Evolutionary conservation across 805 yeast genomes (phyloP).

Genomic region (Yarrowia sp.): DNA sequence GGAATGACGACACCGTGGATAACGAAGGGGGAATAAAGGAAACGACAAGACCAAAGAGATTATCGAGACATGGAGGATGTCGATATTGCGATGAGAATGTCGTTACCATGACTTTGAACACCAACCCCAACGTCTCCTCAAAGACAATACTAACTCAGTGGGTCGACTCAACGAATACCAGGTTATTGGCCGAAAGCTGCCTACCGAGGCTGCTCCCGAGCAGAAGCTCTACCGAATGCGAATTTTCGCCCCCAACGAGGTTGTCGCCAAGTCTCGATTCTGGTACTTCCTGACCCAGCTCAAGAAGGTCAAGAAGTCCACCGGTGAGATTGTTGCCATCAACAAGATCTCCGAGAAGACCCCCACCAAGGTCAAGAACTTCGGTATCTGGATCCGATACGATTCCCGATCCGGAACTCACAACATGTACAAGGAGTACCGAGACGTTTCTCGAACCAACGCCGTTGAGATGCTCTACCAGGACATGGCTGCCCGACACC

Average conservation of each 20-base stretch:
- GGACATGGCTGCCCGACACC: slow-evolving; percentile 99
- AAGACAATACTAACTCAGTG: slow-evolving; percentile 46
- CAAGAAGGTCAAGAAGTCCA: slow-evolving; percentile 99
- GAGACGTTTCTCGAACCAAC: slow-evolving; percentile 98
- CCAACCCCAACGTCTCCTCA: too few species aligned
- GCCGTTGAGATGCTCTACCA: slow-evolving; percentile 98
- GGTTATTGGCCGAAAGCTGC: slow-evolving; percentile 99
- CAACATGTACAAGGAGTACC: slow-evolving; percentile 99
- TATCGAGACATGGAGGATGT: background rate
- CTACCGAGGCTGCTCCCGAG: slow-evolving; percentile 97
- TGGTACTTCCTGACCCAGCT: slow-evolving; percentile 99
- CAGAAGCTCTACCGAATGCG: slow-evolving; percentile 99
- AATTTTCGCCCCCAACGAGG: slow-evolving; percentile 98
- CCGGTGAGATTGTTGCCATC: slow-evolving; percentile 97
- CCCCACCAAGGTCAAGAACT: slow-evolving; percentile 99
- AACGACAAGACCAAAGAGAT: background rate
- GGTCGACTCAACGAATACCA: slow-evolving; percentile 98
- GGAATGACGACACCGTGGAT: background rate
- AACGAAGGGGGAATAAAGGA: background rate
- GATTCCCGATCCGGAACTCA: slow-evolving; percentile 99
- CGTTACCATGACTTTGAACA: too few species aligned
- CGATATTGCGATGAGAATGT: too few species aligned
- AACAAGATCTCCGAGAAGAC: slow-evolving; percentile 87
- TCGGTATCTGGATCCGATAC: slow-evolving; percentile 99
- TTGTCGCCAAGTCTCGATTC: slow-evolving; percentile 99